Conservation (phyloP, 202 grass and related monocot genomes). For the Schoenoplectus tabernaemontani region DNA sequence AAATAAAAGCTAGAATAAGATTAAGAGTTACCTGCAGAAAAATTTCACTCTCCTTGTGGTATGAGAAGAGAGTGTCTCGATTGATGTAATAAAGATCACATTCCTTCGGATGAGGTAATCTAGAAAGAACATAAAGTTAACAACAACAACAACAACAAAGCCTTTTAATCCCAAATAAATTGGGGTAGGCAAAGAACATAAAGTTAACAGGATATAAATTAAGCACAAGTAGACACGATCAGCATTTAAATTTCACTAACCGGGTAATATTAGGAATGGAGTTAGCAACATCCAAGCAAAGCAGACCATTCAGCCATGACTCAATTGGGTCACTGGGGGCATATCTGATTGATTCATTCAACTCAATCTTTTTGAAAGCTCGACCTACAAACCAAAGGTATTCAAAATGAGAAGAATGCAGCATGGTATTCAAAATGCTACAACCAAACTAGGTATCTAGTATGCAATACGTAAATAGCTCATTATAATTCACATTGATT, state of each 20-base stretch:
- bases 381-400: slow-evolving; percentile 53
- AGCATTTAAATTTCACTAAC: slow-evolving; percentile 29
- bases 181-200: too few species aligned
- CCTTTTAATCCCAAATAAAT: too few species aligned
- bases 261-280: slow-evolving; percentile 81
- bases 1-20: slow-evolving; percentile 11
- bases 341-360: slow-evolving; percentile 97
- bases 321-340: slow-evolving; percentile 80
- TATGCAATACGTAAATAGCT: neutral
- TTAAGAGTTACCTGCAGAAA: slow-evolving; percentile 65
- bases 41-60: slow-evolving; percentile 90
- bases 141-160: too few species aligned
- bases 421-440: neutral
- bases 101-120: slow-evolving; percentile 64
- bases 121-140: slow-evolving; percentile 27
- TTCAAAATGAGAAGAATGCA: slow-evolving; percentile 14
- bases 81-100: slow-evolving; percentile 97
- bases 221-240: neutral
- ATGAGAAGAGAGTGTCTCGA: slow-evolving; percentile 94
- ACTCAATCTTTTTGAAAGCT: slow-evolving; percentile 90
- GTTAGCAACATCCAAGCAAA: slow-evolving; percentile 90
- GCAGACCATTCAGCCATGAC: slow-evolving; percentile 79
- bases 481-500: neutral
- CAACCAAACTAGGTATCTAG: neutral
- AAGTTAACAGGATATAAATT: neutral